Evolutionary conservation across 2,329 filamentous ascomycete species (phyloP), one percentile per base, ranked within the genome.

Genomic region (Sodiomyces alkalinus): DNA sequence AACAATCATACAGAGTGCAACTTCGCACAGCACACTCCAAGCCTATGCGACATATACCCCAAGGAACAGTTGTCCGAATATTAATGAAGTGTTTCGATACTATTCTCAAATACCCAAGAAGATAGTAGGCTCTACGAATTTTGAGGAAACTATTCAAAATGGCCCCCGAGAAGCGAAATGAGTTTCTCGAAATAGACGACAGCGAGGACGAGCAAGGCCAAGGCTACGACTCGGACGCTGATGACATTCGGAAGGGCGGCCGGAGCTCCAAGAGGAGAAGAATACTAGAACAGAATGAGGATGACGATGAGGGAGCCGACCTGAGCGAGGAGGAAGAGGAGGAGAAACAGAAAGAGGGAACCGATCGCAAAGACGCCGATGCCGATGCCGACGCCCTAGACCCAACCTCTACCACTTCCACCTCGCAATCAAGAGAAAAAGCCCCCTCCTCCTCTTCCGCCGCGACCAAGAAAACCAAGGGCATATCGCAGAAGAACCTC

Each of bases 161-260:
- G 78, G 52, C 74, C 2, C 59, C 69, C 22, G 68, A 75, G 44
- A 82, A 78, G 45, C 67, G 68, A 40, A 83, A 83, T 48, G 67
- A 80, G 29, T 86, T 77, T 42, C 65, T 86, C 17, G 71, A 75
- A 37, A 59, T 55, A 7, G 56, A 56, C 12, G 62, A 70, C 12
- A 76, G 71, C 43, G 67, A 72, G 13, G 68, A 73, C 19, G 68
- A 74, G 25, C 59, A 60, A 20, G 54, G 55, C 37, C 53, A 59
- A 27, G 71, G 65, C 32, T 80, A 80, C 47, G 60, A 80, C 36
- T 83, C 78, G 0, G 77, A 79, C 14, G 56, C 47, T 16, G 66
- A 74, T 25, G 73, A 81, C 36, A 45, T 82, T 34, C 68, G 63
- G 43, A 80, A 80, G 49, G 76, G 74, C 30, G 64, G 62, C 35